A percentile compares a stretch with the other conserved stretches of the same genome.
These are phyloP conservation scores for Paraurostyla sp. DNA, from an alignment of 73 alveolate species.

Conservation along the genomic window DNA sequence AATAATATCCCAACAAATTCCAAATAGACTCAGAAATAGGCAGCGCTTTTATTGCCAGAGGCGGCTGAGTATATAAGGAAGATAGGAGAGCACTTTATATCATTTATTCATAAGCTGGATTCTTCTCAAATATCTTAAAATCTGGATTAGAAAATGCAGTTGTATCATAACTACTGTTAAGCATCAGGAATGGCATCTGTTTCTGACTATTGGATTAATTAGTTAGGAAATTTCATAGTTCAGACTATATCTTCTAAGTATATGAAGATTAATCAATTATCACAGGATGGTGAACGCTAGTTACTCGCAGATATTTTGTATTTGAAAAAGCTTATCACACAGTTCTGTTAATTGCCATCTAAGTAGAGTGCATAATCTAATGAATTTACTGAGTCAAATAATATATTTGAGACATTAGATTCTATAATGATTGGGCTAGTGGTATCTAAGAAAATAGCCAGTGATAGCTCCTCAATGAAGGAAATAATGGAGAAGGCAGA, in stretches of 20 bases:
- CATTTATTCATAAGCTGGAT: constrained; percentile 49
- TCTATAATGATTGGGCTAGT: neutral
- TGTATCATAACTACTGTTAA: neutral
- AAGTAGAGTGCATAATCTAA: neutral
- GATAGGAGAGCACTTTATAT: constrained; percentile 49
- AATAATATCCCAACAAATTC: neutral
- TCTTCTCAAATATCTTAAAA: neutral
- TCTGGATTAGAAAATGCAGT: neutral
- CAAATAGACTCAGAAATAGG: neutral
- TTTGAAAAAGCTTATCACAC: neutral
- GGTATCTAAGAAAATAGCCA: neutral
- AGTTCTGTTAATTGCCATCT: no score
- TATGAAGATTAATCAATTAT: neutral
- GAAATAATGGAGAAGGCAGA: constrained; percentile 5
- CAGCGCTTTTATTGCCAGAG: constrained; percentile 1
- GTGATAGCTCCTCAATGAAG: neutral
- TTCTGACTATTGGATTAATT: constrained; percentile 23
- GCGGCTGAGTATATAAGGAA: constrained; percentile 29
- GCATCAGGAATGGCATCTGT: neutral
- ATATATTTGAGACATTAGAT: neutral
- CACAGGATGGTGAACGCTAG: constrained; percentile 25
- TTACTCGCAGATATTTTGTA: constrained; percentile 27
- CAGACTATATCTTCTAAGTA: constrained; percentile 2
- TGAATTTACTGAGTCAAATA: neutral
- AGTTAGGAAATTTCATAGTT: neutral